A percentile compares a stretch with the other conserved stretches of the same genome.
Conservation (phyloP, 495 filamentous ascomycete genomes). For the Penicillium flavigenum region DNA sequence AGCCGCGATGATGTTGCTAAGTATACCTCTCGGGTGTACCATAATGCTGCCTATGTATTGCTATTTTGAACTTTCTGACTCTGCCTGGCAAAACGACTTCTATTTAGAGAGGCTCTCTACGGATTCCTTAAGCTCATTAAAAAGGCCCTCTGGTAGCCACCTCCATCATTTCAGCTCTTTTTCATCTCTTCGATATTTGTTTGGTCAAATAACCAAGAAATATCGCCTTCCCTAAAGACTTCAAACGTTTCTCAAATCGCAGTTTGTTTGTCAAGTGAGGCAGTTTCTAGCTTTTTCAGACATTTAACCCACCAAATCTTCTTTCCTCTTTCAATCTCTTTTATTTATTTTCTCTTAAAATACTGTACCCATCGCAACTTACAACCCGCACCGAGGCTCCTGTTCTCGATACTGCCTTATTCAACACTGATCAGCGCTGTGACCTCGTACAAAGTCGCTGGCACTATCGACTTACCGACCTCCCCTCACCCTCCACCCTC, state of each 20-base stretch:
- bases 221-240: neutral
- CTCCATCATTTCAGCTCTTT: neutral
- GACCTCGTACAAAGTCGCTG: neutral
- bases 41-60: constrained; percentile 2
- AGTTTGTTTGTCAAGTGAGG: constrained; percentile 3
- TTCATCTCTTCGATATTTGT: neutral
- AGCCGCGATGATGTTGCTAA: neutral
- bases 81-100: neutral
- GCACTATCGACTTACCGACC: neutral
- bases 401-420: neutral
- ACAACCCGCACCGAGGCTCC: neutral
- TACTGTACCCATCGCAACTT: neutral
- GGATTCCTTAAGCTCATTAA: neutral
- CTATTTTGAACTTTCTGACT: neutral
- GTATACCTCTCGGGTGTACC: neutral
- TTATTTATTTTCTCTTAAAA: neutral
- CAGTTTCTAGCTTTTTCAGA: neutral
- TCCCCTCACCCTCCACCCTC: no score
- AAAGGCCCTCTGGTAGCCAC: neutral
- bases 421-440: neutral
- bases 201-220: neutral
- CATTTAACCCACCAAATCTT: neutral
- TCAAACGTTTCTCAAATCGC: neutral
- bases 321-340: neutral
- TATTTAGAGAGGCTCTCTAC: neutral